Percentiles rank a stretch among this genome's conserved stretches.
These are phyloP conservation scores for Tetraselmis chui DNA, from an alignment of 139 green algal species.

Conservation along the genomic window DNA sequence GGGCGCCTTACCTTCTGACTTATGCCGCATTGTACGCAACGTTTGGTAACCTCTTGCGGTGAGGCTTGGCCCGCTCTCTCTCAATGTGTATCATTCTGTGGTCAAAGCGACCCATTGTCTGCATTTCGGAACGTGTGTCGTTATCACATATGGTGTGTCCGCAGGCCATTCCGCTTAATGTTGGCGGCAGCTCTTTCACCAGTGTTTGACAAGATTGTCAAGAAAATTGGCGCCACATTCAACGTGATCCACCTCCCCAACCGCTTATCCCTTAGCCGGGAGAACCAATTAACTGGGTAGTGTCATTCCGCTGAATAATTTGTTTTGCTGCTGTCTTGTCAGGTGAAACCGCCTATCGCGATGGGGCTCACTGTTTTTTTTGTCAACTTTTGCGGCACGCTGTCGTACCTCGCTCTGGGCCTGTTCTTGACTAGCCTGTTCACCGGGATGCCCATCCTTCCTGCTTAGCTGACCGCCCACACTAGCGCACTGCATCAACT, in stretches of 20 bases:
- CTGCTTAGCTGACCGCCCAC: too few species aligned
- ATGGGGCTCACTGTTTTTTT: constrained; percentile 2
- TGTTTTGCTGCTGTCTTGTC: neutral
- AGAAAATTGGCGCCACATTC: neutral
- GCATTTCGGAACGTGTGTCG: too few species aligned
- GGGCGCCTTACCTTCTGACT: neutral
- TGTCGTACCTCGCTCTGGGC: neutral
- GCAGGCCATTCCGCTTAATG: neutral
- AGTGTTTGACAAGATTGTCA: neutral
- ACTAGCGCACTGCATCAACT: too few species aligned
- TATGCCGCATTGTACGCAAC: constrained; percentile 1
- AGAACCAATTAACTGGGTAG: too few species aligned
- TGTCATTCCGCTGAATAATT: too few species aligned
- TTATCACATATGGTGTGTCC: too few species aligned
- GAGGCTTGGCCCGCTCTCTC: too few species aligned
- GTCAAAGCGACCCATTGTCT: too few species aligned
- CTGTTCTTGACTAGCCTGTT: constrained; percentile 1
- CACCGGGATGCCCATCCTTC: constrained; percentile 1
- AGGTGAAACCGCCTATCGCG: neutral
- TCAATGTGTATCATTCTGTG: too few species aligned
- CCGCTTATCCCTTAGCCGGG: too few species aligned
- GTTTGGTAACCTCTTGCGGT: constrained; percentile 6
- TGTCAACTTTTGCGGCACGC: constrained; percentile 1
- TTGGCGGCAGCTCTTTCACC: neutral
- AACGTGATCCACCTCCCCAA: neutral